Percentiles rank a stretch among this genome's conserved stretches.
Conservation (phyloP, 2,329 filamentous ascomycete species). For the Stachybotrys chlorohalonatus region DNA sequence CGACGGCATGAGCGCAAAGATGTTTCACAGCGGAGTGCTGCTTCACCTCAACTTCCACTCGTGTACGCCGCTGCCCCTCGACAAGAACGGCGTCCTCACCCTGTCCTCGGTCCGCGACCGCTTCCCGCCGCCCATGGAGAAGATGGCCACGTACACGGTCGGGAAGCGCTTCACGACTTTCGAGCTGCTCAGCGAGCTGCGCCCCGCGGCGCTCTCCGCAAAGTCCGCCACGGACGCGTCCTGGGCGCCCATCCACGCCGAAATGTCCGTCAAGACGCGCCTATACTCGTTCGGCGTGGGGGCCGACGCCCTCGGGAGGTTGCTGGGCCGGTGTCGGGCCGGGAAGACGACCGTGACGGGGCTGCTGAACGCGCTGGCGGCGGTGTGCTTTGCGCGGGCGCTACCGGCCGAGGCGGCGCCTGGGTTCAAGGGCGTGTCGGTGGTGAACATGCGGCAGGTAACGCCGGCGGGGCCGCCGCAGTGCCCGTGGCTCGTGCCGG, state of each 20-base stretch:
- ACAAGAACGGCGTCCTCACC: slow-evolving; percentile 3
- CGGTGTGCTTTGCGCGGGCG: slow-evolving; percentile 12
- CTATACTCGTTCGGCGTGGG: slow-evolving; percentile 10
- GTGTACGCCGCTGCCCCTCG: background rate
- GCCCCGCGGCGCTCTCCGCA: slow-evolving; percentile 6
- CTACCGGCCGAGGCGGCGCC: slow-evolving; percentile 1
- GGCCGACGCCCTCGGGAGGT: slow-evolving; percentile 4
- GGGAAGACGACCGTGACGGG: slow-evolving; percentile 19
- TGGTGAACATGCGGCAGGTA: slow-evolving; percentile 13
- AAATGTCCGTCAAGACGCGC: slow-evolving; percentile 9
- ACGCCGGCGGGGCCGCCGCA: slow-evolving; percentile 3
- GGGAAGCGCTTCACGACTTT: slow-evolving; percentile 8
- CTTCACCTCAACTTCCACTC: slow-evolving; percentile 12
- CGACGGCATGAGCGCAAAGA: slow-evolving; percentile 20
- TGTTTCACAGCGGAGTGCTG: slow-evolving; percentile 19
- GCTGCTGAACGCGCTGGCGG: slow-evolving; percentile 14
- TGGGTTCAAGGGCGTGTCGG: slow-evolving; percentile 4
- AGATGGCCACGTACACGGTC: slow-evolving; percentile 10
- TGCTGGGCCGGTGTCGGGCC: slow-evolving; percentile 13
- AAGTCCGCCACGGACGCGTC: slow-evolving; percentile 4
- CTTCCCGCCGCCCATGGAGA: slow-evolving; percentile 15
- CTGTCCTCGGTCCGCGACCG: background rate
- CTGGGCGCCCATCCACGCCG: slow-evolving; percentile 14
- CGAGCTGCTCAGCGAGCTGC: slow-evolving; percentile 8
- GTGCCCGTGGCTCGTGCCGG: slow-evolving; percentile 3